Evolutionary conservation across 2,329 filamentous ascomycete genomes (phyloP), one percentile per base, ranked within the genome.

Genomic region (Cryphonectria parasitica): DNA sequence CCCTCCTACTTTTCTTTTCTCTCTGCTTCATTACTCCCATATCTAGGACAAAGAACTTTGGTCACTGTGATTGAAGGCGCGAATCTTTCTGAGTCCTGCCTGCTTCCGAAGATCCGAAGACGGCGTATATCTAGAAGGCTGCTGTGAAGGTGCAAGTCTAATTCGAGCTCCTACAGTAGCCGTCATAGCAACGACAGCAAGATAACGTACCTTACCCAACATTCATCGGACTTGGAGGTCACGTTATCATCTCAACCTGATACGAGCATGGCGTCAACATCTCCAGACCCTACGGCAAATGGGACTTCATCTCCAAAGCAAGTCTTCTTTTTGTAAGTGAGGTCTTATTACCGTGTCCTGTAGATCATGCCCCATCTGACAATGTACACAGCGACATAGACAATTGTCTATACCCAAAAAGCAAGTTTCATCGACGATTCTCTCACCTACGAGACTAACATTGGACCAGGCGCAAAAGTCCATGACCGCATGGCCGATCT

Each of bases 371-470:
- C 70, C 52, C 60, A 45, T 39, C 75, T 80, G 67, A 80, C 68
- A 52, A 6, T 28, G 88, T 90, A 79, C 90, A 89, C 80, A 98
- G 98, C 78, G 96, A 99, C 79, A 98, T 99, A 78, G 96, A 99
- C 85, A 99, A 99, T 79, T 99, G 97, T 82, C 88, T 98, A 69
- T 98, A 98, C 78, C 90, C 95, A 0, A 94, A 91, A 82, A 95
- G 93, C 94, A 78, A 81, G 87, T 79, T 19, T 31, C 4, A 25
- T 28, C 8, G 3, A 41, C 25, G 6, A 31, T n/a, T 8, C 61
- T 41, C 36, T 3, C 13, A 39, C 15, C 11, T 17, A 19, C n/a
- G 19, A 28, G n/a, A 39, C 76, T 79, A 72, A 76, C 73, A 25
- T 11, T 60, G 25, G 25, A 13, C 70, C 72, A 91, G 92, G 88